Evolutionary conservation across 164 flowering plant genomes (phyloP), one percentile per base, ranked within the genome.

Genomic region (Euptelea pleiosperma): DNA sequence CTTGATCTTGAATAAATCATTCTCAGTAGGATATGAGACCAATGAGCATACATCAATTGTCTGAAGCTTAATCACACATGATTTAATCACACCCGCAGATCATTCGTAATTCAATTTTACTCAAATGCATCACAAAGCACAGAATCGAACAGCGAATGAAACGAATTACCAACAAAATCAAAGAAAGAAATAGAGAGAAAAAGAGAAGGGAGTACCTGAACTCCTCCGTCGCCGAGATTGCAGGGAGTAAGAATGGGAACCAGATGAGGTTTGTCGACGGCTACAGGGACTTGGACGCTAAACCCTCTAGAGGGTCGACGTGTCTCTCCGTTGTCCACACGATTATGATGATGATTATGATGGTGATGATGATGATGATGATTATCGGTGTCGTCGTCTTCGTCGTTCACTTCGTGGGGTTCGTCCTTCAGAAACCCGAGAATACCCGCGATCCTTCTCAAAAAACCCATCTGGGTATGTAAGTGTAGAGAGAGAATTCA

Each of bases 241-340:
- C 82, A 79, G 34, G 81, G 81, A 42, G 72, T 57, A 16, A 90
- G 68, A 42, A 87, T 34, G 0, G 97, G 95, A 4, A 82, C 82
- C 15, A 55, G 55, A 4, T 55, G 66, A 43, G 78, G 55, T 34
- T 82, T 77, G 1, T 87, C 92, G 9, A 83, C 86, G 37, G 76
- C 60, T 46, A 86, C 86, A 51, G 87, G 87, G 29, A 80, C 89
- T 19, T 85, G 81, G 2, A 87, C 96, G 59, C 84, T 70, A 65
- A 87, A 84, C 60, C 97, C 96, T 61, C 42, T 81, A 9, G 82
- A 71, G 25, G 82, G 80, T 37, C 74, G 59, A 0, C 73, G 77
- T 60, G 70, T 58, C 36, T 67, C 63, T 1, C 45, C 71, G 8
- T 25, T 28, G 7, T 55, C 48, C 24, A 37, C 39, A 10, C 48